Base-by-base conservation (phyloP, 345 rosid genomes). In the Geranium rotundifolium region DNA sequence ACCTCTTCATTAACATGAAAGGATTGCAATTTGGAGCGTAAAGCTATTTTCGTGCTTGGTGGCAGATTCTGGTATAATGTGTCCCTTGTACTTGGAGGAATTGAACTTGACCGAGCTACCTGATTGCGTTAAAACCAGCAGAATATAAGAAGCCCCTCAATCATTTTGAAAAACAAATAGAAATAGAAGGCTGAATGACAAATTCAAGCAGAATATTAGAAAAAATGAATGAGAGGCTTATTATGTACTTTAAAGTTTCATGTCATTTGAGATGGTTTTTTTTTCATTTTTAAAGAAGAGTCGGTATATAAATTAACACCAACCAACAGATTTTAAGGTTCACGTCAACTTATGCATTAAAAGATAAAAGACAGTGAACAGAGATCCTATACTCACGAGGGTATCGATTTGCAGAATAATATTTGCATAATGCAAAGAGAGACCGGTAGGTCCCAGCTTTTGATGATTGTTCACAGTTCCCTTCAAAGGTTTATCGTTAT, bases 351-450 rank as follows among this genome's bases (percentile, higher is more conserved):
- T 34, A 4, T 34, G 41, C 41, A 34, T 34, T 34, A 34, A 4
- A 8, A 34, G 5, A 34, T 34, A 34, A 4, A 34, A 34, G 41
- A 34, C 41, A 34, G 41, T 59, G 37, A 41, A 7, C n/a, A 60
- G 59, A 20, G 19, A 15, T n/a, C 41, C 49, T 55, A 63, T 70
- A 82, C 95, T 90, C 81, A 95, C 99, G 71, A 88, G 90, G 72
- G 92, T 85, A 73, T 90, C 99, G 31, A 88, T 86, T 76, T 90
- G 99, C 63, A 96, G 78, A 19, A 95, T 81, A 37, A 95, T 88
- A 76, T 90, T 95, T 60, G 99, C 97, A 63, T 95, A 95, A 76
- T 95, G 99, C 81, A 95, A 81, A 13, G 99, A 95, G 65, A 95
- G 96, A 67, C 97, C 96, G 63, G 96, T 95, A 19, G 91, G 74